Percentiles rank a stretch among this genome's conserved stretches.
phyloP scores from a whole-genome alignment of 2,329 filamentous ascomycete species.

The Colletotrichum viniferum region DNA sequence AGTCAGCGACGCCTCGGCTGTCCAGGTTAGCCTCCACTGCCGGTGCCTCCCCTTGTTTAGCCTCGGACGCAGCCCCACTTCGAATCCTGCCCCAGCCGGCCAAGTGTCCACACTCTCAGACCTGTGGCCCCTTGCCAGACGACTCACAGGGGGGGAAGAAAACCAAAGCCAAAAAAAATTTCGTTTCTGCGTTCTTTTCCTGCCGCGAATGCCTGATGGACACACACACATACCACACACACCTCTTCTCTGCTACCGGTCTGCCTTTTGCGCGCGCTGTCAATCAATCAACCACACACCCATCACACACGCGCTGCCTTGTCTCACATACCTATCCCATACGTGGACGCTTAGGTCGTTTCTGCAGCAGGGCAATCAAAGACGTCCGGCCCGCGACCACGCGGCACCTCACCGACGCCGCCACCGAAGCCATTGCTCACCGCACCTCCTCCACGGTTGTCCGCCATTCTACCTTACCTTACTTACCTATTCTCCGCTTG shows the following conservation, averaged over 20 bases:
- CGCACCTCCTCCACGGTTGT: background rate
- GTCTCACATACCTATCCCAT: background rate
- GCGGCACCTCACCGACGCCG: background rate
- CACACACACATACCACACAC: background rate
- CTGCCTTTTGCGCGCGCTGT: background rate
- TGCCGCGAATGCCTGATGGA: slow-evolving; percentile 2
- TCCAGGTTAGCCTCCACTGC: background rate
- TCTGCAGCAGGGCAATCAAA: background rate
- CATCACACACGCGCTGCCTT: background rate
- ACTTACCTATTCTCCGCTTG: background rate
- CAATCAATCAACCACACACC: background rate
- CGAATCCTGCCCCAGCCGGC: background rate
- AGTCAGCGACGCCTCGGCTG: background rate
- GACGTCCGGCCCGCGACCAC: background rate
- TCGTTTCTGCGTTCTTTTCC: slow-evolving; percentile 3
- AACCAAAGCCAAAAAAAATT: slow-evolving; percentile 1
- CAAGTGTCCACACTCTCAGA: background rate
- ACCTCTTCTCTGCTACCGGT: background rate
- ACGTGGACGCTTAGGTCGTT: background rate
- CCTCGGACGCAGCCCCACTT: background rate
- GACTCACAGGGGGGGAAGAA: background rate
- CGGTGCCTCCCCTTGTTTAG: background rate
- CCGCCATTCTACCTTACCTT: background rate
- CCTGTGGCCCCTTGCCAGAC: background rate
- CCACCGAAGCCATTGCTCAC: background rate